Evolutionary conservation across 331 rosid species (phyloP), one percentile per base, ranked within the genome.

Genomic region (Pyracantha coccinea): DNA sequence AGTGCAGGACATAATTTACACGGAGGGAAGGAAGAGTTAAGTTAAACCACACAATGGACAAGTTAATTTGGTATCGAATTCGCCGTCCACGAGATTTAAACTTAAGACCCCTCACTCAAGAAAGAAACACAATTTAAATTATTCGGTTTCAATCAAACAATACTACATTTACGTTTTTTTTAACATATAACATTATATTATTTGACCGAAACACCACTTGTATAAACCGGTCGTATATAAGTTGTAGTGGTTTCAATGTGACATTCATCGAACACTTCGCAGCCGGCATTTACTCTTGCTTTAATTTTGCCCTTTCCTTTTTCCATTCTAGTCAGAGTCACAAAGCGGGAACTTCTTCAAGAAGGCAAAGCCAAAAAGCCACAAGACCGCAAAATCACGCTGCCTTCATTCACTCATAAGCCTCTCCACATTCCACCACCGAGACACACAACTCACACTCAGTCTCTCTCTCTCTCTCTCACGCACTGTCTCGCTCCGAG

Each of bases 81-180:
- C 4, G 0, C 0, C 4, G 0, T 38, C 0, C 0, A 38, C 0
- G 0, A 35, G 0, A 35, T 2, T 35, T 13, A 1, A 35, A 35
- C 44, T 0, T 35, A 35, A 35, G 0, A 35, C 4, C 13, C 1
- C 12, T 35, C 4, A 0, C 0, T 35, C 44, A 0, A 35, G 1
- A 2, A 35, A 35, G 0, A 35, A 35, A 0, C 4, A 0, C 44
- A 38, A 38, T 38, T 38, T 38, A 38, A 38, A 38, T 9, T 38
- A 38, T 38, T 9, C 4, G 4, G 14, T 38, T 38, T 1, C 1
- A 38, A 35, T 35, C 8, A 35, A 35, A 35, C 44, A 35, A 35
- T 9, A 35, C 44, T 35, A 9, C 1, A 35, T 35, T 35, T 35
- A 35, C 4, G 13, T 35, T 9, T 35, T 9, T 35, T 9, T 35